A percentile compares a stretch with the other conserved stretches of the same genome.
These are phyloP conservation scores for Pseudopediastrum boryanum DNA, from an alignment of 139 green algal genomes.

Conservation along the genomic window DNA sequence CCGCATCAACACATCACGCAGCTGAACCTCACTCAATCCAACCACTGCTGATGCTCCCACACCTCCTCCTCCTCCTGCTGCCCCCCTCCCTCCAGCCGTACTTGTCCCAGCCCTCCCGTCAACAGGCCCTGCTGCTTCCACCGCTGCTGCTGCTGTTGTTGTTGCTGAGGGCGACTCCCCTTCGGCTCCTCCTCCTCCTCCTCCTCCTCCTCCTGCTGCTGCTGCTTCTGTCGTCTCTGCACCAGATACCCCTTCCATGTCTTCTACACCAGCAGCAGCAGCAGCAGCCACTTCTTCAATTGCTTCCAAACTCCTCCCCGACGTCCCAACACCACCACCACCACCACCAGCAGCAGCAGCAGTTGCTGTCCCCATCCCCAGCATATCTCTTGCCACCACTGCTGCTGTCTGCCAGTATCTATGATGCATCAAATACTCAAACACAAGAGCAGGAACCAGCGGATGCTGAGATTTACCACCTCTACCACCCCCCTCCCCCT, in stretches of 20 bases:
- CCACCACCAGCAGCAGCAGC: too few relatives aligned
- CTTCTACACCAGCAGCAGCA: conserved; percentile 21
- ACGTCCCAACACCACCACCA: too few relatives aligned
- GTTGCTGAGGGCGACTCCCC: neutral
- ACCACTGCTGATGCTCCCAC: conserved; percentile 21
- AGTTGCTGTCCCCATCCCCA: conserved; percentile 40
- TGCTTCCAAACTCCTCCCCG: too few relatives aligned
- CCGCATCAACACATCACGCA: conserved; percentile 30
- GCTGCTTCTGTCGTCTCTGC: too few relatives aligned
- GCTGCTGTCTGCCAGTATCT: conserved; percentile 61
- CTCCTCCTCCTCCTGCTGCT: too few relatives aligned
- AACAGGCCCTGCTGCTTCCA: too few relatives aligned
- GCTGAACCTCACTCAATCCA: neutral
- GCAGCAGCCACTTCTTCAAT: neutral
- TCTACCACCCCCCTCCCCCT: neutral
- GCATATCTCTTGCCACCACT: conserved; percentile 59
- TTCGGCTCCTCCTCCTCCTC: neutral
- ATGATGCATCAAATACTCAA: conserved; percentile 74
- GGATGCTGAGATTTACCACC: neutral
- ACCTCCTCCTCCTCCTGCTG: neutral
- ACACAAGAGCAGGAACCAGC: conserved; percentile 67
- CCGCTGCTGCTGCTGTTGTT: conserved; percentile 5
- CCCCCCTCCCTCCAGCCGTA: neutral
- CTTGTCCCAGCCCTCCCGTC: neutral
- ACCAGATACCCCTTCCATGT: too few relatives aligned